phyloP scores from a whole-genome alignment of 129 eudicot species.

The Scalesia atractyloides region DNA sequence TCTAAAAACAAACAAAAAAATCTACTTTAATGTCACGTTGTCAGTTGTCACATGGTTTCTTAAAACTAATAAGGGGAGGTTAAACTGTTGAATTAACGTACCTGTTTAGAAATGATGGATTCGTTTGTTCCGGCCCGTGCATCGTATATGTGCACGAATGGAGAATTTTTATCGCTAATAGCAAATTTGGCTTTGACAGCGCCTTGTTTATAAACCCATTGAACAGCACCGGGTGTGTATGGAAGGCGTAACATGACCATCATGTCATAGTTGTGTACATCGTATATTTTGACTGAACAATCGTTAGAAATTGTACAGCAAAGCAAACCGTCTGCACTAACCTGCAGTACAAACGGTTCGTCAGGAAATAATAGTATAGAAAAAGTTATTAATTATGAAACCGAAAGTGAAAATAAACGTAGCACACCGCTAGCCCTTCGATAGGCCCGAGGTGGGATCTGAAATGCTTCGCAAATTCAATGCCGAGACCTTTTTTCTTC shows the following conservation, averaged over 20 bases:
- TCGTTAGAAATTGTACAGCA: slow-evolving; percentile 95
- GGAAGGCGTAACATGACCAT: slow-evolving; percentile 96
- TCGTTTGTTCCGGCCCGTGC: slow-evolving; percentile 85
- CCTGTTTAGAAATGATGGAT: slow-evolving; percentile 83
- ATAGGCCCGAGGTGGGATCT: slow-evolving; percentile 96
- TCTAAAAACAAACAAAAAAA: slow-evolving; percentile 38
- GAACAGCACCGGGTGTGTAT: slow-evolving; percentile 74
- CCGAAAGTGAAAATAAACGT: neutral
- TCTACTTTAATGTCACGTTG: neutral
- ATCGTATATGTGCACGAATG: slow-evolving; percentile 87
- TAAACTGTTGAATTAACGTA: slow-evolving; percentile 22
- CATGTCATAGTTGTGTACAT: slow-evolving; percentile 94
- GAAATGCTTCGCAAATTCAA: slow-evolving; percentile 95
- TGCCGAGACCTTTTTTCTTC: slow-evolving; percentile 90
- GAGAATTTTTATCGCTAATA: slow-evolving; percentile 73
- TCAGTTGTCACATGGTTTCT: neutral
- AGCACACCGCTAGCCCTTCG: slow-evolving; percentile 92
- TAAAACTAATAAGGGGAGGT: neutral
- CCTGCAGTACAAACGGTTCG: slow-evolving; percentile 52
- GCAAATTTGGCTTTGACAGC: slow-evolving; percentile 84
- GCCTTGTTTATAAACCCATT: slow-evolving; percentile 95
- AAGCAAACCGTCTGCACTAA: slow-evolving; percentile 87
- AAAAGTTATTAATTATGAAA: neutral
- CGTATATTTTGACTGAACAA: slow-evolving; percentile 77
- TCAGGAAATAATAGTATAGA: neutral